Evolutionary conservation across 2,329 filamentous ascomycete genomes (phyloP).

Genomic region (Lanzia echinophila): DNA sequence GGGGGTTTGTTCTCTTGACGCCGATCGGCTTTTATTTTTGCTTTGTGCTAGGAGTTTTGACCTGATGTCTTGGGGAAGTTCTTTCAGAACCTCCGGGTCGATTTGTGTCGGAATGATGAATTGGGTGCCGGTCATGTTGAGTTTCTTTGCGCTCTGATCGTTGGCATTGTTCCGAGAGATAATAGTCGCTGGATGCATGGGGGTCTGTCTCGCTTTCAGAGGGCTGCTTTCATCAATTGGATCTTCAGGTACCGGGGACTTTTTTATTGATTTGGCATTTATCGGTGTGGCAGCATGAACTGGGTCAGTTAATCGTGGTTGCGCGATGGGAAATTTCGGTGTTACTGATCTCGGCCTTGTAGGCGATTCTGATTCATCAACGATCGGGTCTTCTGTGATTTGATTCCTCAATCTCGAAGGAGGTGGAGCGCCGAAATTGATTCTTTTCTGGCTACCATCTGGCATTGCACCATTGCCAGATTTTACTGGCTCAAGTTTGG

Average conservation of each 20-base stretch:
- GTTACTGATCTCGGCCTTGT: constrained; percentile 27
- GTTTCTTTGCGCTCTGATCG: constrained; percentile 50
- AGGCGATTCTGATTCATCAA: constrained; percentile 42
- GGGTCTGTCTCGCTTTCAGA: constrained; percentile 40
- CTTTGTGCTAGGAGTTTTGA: constrained; percentile 62
- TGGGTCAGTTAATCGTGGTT: constrained; percentile 13
- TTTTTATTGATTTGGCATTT: constrained; percentile 17
- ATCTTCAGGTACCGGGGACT: constrained; percentile 31
- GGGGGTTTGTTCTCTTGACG: constrained; percentile 27
- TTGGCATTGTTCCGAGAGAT: constrained; percentile 43
- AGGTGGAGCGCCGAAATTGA: constrained; percentile 60
- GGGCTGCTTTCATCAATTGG: constrained; percentile 49
- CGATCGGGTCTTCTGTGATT: constrained; percentile 26
- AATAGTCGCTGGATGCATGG: constrained; percentile 46
- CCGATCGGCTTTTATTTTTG: constrained; percentile 21
- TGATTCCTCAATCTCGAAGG: constrained; percentile 36
- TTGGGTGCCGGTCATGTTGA: constrained; percentile 82
- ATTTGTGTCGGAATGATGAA: constrained; percentile 83
- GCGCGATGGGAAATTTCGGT: constrained; percentile 11
- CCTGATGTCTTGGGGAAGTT: constrained; percentile 78
- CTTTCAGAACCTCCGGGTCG: constrained; percentile 74
- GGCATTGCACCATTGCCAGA: constrained; percentile 39
- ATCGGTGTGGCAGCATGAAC: constrained; percentile 24
- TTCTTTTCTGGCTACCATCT: constrained; percentile 71
- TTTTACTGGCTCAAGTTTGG: constrained; percentile 79